phyloP scores from a whole-genome alignment of 1,284 basidiomycete genomes.

The Hortiboletus rubellus region DNA sequence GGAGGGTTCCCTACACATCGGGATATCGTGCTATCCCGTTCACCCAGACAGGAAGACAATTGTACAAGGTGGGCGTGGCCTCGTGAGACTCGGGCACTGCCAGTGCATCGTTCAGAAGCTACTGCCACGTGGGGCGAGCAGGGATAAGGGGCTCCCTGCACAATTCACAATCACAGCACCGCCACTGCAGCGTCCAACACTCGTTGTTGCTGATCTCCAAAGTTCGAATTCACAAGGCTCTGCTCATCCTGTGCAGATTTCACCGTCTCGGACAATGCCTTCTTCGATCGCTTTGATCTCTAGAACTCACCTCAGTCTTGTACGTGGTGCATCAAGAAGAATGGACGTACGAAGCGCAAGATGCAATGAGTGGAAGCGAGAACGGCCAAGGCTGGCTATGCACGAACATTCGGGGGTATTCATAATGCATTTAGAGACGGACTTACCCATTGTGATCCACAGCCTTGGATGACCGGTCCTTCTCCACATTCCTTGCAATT shows the following conservation, averaged over 20 bases:
- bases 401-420: background rate
- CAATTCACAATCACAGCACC: background rate
- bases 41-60: background rate
- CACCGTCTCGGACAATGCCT: constrained; percentile 20
- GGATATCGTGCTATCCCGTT: background rate
- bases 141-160: background rate
- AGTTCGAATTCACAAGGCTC: background rate
- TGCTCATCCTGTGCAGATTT: constrained; percentile 1
- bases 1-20: background rate
- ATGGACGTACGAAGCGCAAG: constrained; percentile 37
- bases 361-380: constrained; percentile 36
- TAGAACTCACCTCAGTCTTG: constrained; percentile 11
- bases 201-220: background rate
- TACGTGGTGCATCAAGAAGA: background rate
- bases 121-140: background rate
- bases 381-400: constrained; percentile 35
- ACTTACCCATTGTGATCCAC: constrained; percentile 40
- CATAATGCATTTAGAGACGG: background rate
- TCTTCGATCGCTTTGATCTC: constrained; percentile 33
- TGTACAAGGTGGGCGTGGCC: background rate
- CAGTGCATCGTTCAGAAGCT: background rate
- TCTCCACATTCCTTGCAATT: constrained; percentile 42
- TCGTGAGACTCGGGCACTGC: background rate
- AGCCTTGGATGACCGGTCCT: constrained; percentile 30
- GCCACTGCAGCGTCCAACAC: background rate